Conservation (phyloP, 2,329 filamentous ascomycete genomes). For the Dactylonectria macrodidyma region DNA sequence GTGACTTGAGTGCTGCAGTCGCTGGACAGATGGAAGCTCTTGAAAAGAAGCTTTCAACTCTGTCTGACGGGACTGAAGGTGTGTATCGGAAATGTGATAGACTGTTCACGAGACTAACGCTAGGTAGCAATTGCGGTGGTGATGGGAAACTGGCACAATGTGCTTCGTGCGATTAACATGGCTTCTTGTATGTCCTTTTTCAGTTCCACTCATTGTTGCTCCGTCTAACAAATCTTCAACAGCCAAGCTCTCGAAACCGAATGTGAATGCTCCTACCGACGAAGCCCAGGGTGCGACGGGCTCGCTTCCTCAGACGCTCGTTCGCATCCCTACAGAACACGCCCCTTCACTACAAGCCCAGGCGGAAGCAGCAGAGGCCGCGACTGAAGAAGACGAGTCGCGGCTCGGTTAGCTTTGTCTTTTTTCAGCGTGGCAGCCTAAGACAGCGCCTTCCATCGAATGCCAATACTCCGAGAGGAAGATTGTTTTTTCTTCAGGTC, state of each 20-base stretch:
- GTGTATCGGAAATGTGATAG: conserved; percentile 26
- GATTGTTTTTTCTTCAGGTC: neutral
- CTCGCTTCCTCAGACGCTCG: conserved; percentile 84
- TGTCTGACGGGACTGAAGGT: conserved; percentile 89
- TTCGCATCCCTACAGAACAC: conserved; percentile 88
- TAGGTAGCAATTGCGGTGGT: conserved; percentile 83
- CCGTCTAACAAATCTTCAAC: conserved; percentile 23
- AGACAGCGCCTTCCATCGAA: neutral
- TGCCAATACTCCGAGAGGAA: neutral
- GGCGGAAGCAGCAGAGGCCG: conserved; percentile 65
- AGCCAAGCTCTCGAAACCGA: conserved; percentile 80
- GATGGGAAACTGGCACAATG: conserved; percentile 89
- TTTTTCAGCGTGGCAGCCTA: neutral
- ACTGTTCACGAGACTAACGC: conserved; percentile 39
- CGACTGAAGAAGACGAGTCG: conserved; percentile 57
- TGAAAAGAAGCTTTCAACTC: conserved; percentile 82
- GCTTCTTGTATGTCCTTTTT: conserved; percentile 76
- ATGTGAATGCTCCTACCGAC: conserved; percentile 53
- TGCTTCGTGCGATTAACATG: conserved; percentile 88
- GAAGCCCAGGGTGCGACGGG: conserved; percentile 59
- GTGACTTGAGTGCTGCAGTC: conserved; percentile 83
- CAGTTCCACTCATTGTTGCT: neutral
- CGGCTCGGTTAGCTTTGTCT: conserved; percentile 28
- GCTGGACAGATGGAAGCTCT: conserved; percentile 87
- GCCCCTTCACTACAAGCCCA: conserved; percentile 75